Evolutionary conservation across 495 filamentous ascomycete genomes (phyloP).

Genomic region (Penicillium maclennaniae): DNA sequence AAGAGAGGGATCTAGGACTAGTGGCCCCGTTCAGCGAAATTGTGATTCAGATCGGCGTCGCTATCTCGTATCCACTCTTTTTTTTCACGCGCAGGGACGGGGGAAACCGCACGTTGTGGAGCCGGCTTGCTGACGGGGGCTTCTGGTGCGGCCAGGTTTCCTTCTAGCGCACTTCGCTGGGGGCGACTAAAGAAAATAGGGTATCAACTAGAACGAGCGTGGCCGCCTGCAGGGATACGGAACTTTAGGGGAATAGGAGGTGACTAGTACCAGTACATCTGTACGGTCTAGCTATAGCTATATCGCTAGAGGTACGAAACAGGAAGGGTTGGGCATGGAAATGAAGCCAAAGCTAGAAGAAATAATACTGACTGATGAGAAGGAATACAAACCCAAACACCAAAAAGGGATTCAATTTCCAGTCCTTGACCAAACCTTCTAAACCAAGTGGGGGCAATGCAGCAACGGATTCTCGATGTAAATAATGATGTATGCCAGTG

Average conservation of each 20-base stretch:
- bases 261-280: neutral
- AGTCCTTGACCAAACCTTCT: neutral
- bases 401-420: constrained; percentile 1
- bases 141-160: constrained; percentile 36
- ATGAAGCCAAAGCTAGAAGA: neutral
- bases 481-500: constrained; percentile 26
- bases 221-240: constrained; percentile 4
- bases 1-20: neutral
- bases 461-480: constrained; percentile 6
- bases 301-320: neutral
- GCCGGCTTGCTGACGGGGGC: constrained; percentile 32
- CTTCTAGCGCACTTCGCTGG: constrained; percentile 32
- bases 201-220: constrained; percentile 13
- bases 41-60: constrained; percentile 35
- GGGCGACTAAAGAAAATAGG: constrained; percentile 17
- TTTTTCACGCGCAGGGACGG: constrained; percentile 28
- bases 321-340: neutral
- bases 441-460: neutral
- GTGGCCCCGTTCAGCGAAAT: neutral
- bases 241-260: neutral
- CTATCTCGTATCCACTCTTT: constrained; percentile 28
- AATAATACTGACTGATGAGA: neutral
- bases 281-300: neutral
- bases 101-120: constrained; percentile 37
- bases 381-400: neutral